phyloP scores from a whole-genome alignment of 257 asterid species.

The Solanum dulcamara region DNA sequence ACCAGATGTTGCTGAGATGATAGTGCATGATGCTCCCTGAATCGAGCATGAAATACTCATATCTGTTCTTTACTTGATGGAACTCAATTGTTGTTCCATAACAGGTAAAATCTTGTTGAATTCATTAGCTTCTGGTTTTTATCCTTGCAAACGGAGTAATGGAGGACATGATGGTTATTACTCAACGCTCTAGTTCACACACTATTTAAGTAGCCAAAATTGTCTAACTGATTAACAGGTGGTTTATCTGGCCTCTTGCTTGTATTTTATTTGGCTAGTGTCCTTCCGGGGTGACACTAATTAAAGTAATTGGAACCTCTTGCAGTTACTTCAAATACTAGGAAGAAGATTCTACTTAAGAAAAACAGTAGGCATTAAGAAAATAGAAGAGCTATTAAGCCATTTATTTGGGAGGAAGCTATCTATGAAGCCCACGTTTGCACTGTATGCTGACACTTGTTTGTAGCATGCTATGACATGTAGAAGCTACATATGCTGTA shows the following conservation, averaged over 20 bases:
- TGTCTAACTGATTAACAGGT: neutral
- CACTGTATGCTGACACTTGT: neutral
- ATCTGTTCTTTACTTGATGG: constrained; percentile 27
- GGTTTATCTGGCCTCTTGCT: neutral
- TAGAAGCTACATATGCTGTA: neutral
- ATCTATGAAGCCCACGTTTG: neutral
- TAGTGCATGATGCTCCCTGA: constrained; percentile 15
- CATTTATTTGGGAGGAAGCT: neutral
- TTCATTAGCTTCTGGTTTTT: constrained; percentile 5
- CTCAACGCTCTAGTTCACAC: neutral
- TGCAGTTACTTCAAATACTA: neutral
- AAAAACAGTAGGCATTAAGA: neutral
- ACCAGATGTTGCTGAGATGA: constrained; percentile 49
- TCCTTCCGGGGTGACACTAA: neutral
- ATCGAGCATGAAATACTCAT: constrained; percentile 6
- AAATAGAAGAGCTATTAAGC: neutral
- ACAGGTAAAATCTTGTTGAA: constrained; percentile 44
- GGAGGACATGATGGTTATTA: neutral
- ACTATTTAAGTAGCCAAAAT: neutral
- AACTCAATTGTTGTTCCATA: constrained; percentile 26
- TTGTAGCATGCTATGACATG: neutral
- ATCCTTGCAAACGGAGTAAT: neutral
- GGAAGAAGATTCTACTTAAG: neutral
- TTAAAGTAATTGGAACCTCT: neutral
- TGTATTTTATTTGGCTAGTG: neutral